These are phyloP conservation scores for Colletotrichum kahawae DNA, from an alignment of 2,329 filamentous ascomycete genomes.

Conservation along the genomic window DNA sequence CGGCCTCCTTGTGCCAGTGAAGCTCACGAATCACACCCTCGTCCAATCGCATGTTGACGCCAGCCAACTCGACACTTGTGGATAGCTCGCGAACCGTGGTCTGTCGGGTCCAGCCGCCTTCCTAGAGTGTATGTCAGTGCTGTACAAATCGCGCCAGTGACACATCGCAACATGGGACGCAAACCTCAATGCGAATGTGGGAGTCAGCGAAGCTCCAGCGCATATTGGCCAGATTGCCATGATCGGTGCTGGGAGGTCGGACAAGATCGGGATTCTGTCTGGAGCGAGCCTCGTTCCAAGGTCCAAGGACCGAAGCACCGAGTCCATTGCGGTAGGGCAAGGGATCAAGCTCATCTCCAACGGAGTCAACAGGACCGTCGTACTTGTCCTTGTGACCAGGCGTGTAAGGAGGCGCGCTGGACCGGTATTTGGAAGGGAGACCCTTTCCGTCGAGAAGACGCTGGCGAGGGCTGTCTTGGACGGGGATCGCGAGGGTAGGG, in stretches of 20 bases:
- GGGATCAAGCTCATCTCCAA: slow-evolving; percentile 66
- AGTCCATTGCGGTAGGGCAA: slow-evolving; percentile 68
- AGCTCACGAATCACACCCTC: slow-evolving; percentile 76
- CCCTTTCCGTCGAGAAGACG: slow-evolving; percentile 56
- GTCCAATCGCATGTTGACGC: slow-evolving; percentile 82
- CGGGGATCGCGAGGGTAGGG: neutral
- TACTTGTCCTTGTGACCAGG: slow-evolving; percentile 65
- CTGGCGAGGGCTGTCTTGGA: slow-evolving; percentile 58
- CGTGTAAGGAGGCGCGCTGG: slow-evolving; percentile 56
- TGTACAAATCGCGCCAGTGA: neutral
- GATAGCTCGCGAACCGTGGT: slow-evolving; percentile 71
- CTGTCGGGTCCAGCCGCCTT: slow-evolving; percentile 79
- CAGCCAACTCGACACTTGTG: slow-evolving; percentile 72
- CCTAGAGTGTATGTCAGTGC: slow-evolving; percentile 42
- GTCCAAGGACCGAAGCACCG: slow-evolving; percentile 72
- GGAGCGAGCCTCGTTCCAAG: slow-evolving; percentile 72
- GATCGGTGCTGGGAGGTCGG: slow-evolving; percentile 75
- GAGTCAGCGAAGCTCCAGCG: slow-evolving; percentile 74
- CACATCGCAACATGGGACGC: neutral
- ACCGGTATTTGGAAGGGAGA: slow-evolving; percentile 47
- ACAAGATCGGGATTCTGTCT: slow-evolving; percentile 75
- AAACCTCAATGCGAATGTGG: slow-evolving; percentile 66
- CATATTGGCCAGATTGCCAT: slow-evolving; percentile 73
- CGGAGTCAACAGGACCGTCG: slow-evolving; percentile 65
- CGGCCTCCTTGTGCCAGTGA: slow-evolving; percentile 82